Conservation (phyloP, 2,329 filamentous ascomycete genomes). For the Zasmidium angulare region DNA sequence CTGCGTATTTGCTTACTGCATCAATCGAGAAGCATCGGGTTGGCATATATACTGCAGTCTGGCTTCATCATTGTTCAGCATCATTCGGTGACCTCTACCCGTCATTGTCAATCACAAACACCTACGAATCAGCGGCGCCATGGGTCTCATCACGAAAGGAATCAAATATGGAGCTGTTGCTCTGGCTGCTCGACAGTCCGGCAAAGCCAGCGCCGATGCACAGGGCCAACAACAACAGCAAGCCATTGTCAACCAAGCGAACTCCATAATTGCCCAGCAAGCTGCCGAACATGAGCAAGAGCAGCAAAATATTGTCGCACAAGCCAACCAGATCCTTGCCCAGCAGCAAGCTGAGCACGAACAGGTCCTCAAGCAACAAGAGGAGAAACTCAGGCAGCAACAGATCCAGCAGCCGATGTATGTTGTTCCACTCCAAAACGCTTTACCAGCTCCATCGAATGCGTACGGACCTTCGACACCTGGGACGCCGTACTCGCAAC, state of each 20-base stretch:
- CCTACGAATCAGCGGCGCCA: neutral
- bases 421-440: neutral
- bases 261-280: neutral
- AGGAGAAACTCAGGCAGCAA: neutral
- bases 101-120: too few species aligned
- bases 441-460: neutral
- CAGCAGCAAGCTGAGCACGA: neutral
- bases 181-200: neutral
- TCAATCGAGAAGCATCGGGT: too few species aligned
- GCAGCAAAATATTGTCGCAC: neutral
- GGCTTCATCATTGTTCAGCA: too few species aligned
- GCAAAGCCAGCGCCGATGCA: neutral
- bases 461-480: neutral
- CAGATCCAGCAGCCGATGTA: neutral
- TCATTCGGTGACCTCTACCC: too few species aligned
- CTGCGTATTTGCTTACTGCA: too few species aligned
- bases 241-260: neutral
- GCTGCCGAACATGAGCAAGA: neutral
- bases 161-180: neutral
- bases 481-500: neutral
- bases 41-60: too few species aligned
- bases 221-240: neutral
- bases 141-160: neutral
- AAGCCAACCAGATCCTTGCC: neutral
- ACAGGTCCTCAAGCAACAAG: neutral